These are phyloP conservation scores for Dentipellis fragilis DNA, from an alignment of 768 basidiomycete species.

Conservation along the genomic window DNA sequence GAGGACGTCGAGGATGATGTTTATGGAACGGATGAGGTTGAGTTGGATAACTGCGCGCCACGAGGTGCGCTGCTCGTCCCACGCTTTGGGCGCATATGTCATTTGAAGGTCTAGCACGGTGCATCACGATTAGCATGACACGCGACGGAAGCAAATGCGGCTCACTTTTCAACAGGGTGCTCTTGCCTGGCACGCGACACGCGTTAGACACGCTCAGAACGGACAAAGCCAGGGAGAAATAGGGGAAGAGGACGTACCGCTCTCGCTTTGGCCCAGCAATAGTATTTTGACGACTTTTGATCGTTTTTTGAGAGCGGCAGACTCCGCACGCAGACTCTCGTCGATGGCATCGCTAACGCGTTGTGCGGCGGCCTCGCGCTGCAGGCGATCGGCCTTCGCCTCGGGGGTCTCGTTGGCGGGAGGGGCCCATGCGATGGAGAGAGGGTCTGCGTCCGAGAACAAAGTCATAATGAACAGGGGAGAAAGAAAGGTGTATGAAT, in stretches of 20 bases:
- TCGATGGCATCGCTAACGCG: slow-evolving; percentile 40
- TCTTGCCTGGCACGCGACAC: slow-evolving; percentile 21
- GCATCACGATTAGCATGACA: not conserved
- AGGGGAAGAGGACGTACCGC: slow-evolving; percentile 15
- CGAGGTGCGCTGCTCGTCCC: slow-evolving; percentile 57
- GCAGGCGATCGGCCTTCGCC: slow-evolving; percentile 32
- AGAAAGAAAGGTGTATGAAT: not conserved
- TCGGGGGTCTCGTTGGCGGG: slow-evolving; percentile 44
- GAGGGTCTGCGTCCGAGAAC: slow-evolving; percentile 38
- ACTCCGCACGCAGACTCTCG: slow-evolving; percentile 23
- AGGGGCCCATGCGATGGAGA: slow-evolving; percentile 42
- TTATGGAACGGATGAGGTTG: slow-evolving; percentile 67
- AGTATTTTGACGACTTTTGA: slow-evolving; percentile 28
- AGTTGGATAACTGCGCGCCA: slow-evolving; percentile 76
- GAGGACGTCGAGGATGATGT: slow-evolving; percentile 52
- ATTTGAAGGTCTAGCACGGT: slow-evolving; percentile 56
- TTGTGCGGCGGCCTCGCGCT: slow-evolving; percentile 44
- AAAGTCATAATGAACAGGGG: not conserved
- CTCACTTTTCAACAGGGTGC: slow-evolving; percentile 31
- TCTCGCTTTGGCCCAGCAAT: slow-evolving; percentile 28
- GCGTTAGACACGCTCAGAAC: not conserved
- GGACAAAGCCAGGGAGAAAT: not conserved
- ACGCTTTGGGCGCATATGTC: slow-evolving; percentile 50
- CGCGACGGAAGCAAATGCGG: not conserved
- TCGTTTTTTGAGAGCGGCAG: slow-evolving; percentile 25